phyloP scores from a whole-genome alignment of 768 basidiomycete species.

The Suillus discolor region DNA sequence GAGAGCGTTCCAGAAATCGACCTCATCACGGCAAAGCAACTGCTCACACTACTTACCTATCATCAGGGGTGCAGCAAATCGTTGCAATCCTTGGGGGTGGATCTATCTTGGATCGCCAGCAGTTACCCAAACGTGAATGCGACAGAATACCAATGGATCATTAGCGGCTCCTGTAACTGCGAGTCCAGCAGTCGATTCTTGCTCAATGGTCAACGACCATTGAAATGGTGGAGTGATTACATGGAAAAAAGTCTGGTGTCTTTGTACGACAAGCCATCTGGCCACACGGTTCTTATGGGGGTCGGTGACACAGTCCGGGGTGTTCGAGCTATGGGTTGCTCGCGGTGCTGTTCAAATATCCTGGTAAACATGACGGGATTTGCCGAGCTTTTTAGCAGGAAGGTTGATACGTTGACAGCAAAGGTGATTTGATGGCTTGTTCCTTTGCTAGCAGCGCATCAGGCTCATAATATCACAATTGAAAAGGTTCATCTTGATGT shows the following conservation, averaged over 20 bases:
- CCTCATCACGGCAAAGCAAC: constrained; percentile 22
- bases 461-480: not conserved
- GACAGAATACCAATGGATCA: constrained; percentile 4
- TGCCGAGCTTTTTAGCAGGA: not conserved
- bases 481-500: constrained; percentile 13
- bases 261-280: constrained; percentile 11
- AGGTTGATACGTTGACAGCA: constrained; percentile 3
- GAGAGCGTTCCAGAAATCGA: constrained; percentile 22
- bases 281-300: not conserved
- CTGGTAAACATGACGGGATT: constrained; percentile 6
- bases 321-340: constrained; percentile 1
- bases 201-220: not conserved
- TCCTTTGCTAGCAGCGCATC: not conserved
- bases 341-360: constrained; percentile 2
- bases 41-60: constrained; percentile 20
- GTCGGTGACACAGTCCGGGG: not conserved
- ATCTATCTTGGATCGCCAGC: constrained; percentile 11
- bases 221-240: constrained; percentile 15
- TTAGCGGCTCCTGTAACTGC: constrained; percentile 1
- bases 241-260: constrained; percentile 8
- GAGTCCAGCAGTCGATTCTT: not conserved
- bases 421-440: not conserved
- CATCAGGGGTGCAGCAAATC: constrained; percentile 11
- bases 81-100: constrained; percentile 2
- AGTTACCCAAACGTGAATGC: not conserved